Evolutionary conservation across 495 filamentous ascomycete genomes (phyloP), one percentile per base, ranked within the genome.

Genomic region (Penicillium diatomitis): DNA sequence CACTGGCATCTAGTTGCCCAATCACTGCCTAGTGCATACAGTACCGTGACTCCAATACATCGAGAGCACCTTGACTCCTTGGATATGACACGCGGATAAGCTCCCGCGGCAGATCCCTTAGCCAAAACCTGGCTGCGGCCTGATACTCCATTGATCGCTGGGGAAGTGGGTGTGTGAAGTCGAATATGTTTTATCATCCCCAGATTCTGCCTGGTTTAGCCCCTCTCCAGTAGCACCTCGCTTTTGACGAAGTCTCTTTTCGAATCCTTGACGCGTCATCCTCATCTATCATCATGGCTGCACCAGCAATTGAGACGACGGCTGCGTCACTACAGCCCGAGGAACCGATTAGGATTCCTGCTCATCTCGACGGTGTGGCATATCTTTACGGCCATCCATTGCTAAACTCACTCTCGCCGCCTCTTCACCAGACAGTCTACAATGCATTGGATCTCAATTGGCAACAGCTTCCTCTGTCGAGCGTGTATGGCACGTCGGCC

Each of bases 331-430:
- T 56, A 20, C 59, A 52, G 29, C 45, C 58, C 33, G 67, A 69
- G 62, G 68, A 73, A 44, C 65, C 60, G 47, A 74, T 71, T 52
- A 38, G 60, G 48, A 63, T 50, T 43, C 69, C 69, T 41, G 43
- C 50, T 5, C 40, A 72, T 42, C 57, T 60, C 31, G 66, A 70
- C 55, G 66, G 69, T 32, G 61, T 72, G 27, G 67, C 69, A 52
- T 72, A 72, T 46, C 64, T 76, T 6, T 76, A 74, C 57, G 71
- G 72, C 36, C 71, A 79, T 58, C 78, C 77, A 0, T 74, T 82
- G 30, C 64, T 79, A 6, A 83, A 86, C 58, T 86, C 83, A n/a
- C 70, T 86, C 61, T 85, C 82, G 8, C 85, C 85, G 1, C 73
- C 82, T 11, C 73, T 88, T 8, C 85, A 87, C 62, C 66, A 77